Evolutionary conservation across 1,284 basidiomycete genomes (phyloP).

Genomic region (Austroboletus niveus): DNA sequence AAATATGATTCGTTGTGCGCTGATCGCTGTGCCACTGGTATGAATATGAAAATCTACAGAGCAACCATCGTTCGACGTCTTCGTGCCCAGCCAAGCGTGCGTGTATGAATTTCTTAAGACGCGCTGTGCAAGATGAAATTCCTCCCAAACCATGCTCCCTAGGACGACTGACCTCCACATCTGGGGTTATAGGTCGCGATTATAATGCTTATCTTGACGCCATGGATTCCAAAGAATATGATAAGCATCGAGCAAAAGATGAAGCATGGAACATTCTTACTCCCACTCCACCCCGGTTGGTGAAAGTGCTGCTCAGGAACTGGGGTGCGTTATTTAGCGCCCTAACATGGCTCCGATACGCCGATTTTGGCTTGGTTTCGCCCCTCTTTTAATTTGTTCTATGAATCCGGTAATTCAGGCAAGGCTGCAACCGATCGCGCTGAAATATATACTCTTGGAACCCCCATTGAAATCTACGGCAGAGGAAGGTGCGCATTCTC

Average conservation of each 20-base stretch:
- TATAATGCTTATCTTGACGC: not conserved
- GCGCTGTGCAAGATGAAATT: no score
- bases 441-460: not conserved
- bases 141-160: no score
- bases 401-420: slow-evolving; percentile 6
- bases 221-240: not conserved
- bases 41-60: no score
- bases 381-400: not conserved
- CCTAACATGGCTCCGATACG: slow-evolving; percentile 2
- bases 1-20: no score
- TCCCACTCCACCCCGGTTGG: slow-evolving; percentile 14
- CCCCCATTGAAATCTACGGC: slow-evolving; percentile 3
- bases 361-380: slow-evolving; percentile 4
- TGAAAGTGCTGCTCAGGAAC: slow-evolving; percentile 27
- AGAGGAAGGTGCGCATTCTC: not conserved
- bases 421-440: slow-evolving; percentile 4
- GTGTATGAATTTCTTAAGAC: no score
- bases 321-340: slow-evolving; percentile 23
- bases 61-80: no score
- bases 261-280: slow-evolving; percentile 7
- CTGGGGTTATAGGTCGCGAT: no score
- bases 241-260: slow-evolving; percentile 13
- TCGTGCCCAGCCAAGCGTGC: no score
- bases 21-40: no score
- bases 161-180: no score